A percentile compares a stretch with the other conserved stretches of the same genome.
phyloP scores from a whole-genome alignment of 306 rosid genomes.

The Rosa chinensis region DNA sequence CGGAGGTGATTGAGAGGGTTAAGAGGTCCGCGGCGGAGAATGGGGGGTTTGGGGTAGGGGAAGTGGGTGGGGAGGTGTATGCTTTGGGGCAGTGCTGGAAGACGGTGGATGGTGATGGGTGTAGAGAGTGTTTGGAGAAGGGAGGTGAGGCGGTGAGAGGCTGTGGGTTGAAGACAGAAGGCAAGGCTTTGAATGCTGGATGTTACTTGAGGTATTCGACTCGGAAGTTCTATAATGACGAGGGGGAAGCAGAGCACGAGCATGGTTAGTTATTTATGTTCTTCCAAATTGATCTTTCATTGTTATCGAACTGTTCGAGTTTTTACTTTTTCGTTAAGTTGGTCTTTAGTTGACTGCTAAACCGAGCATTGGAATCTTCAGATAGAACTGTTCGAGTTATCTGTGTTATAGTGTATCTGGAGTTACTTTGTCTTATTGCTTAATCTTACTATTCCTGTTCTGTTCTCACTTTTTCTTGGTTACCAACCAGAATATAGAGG shows the following conservation, averaged over 20 bases:
- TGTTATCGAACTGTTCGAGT: not conserved
- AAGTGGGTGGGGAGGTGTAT: conserved; percentile 47
- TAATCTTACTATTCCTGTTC: too few species aligned
- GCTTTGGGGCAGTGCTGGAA: conserved; percentile 88
- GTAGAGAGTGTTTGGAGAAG: conserved; percentile 60
- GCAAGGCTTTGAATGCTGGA: conserved; percentile 74
- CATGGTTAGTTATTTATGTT: conserved; percentile 32
- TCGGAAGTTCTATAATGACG: conserved; percentile 44
- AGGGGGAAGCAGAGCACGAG: conserved; percentile 12
- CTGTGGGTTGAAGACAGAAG: conserved; percentile 61
- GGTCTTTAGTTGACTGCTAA: too few species aligned
- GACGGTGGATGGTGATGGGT: conserved; percentile 40
- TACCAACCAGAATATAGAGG: too few species aligned
- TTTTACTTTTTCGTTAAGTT: not conserved
- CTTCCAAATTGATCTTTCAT: not conserved
- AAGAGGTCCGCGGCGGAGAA: conserved; percentile 26
- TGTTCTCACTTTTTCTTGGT: too few species aligned
- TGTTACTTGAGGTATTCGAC: conserved; percentile 84
- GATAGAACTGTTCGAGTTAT: too few species aligned
- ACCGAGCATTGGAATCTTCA: too few species aligned
- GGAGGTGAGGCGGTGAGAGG: conserved; percentile 39
- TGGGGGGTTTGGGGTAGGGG: conserved; percentile 50
- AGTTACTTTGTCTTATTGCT: too few species aligned
- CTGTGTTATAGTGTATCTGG: too few species aligned
- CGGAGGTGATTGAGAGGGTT: conserved; percentile 36